These are phyloP conservation scores for Castanea sativa DNA, from an alignment of 306 rosid species.

Conservation along the genomic window DNA sequence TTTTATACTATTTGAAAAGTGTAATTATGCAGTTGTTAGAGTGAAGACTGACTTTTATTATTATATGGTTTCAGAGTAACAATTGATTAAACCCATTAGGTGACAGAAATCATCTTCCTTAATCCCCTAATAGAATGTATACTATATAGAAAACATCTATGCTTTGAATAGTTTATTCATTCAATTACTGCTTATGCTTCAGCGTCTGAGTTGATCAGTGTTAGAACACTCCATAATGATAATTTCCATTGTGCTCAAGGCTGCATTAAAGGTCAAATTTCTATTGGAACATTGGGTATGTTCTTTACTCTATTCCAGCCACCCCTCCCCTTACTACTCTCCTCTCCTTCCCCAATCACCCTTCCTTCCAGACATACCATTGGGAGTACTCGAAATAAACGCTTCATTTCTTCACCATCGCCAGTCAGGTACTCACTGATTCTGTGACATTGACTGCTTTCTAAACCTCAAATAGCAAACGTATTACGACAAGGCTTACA, in stretches of 20 bases:
- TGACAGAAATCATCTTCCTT: slow-evolving; percentile 20
- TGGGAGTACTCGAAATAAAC: neutral
- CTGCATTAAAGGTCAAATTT: neutral
- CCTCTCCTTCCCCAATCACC: no score
- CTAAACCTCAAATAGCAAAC: no score
- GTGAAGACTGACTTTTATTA: no score
- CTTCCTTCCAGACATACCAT: no score
- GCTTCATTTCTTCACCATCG: neutral
- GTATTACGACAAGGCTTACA: no score
- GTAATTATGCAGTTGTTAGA: no score
- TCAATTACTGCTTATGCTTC: neutral
- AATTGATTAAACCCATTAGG: slow-evolving; percentile 10
- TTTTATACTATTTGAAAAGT: no score
- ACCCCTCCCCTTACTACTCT: no score
- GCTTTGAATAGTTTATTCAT: neutral
- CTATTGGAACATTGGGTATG: neutral
- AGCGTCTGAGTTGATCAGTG: neutral
- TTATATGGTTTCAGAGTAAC: neutral
- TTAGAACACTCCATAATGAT: neutral
- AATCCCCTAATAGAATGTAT: slow-evolving; percentile 13
- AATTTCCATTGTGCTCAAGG: neutral
- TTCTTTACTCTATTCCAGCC: neutral
- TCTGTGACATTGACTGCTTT: no score
- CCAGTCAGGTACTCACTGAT: no score
- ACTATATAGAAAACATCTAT: no score